phyloP scores from a whole-genome alignment of 345 rosid genomes.

The Eucalyptus virginea region DNA sequence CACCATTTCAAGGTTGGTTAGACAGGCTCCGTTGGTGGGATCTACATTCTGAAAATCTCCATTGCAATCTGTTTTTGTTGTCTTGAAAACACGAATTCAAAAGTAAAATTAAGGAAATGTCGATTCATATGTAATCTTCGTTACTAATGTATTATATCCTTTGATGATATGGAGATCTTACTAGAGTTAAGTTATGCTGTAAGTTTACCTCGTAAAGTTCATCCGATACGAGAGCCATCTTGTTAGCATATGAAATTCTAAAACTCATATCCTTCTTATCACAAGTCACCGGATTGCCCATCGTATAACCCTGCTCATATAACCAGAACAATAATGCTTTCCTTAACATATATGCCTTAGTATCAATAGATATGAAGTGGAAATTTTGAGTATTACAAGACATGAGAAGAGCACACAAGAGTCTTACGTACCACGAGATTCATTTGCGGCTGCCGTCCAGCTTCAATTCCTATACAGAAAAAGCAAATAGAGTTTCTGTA shows the following conservation, averaged over 20 bases:
- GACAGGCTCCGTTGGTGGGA: neutral
- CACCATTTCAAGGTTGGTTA: neutral
- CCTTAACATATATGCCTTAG: neutral
- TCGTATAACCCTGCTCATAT: slow-evolving; percentile 25
- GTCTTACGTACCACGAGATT: neutral
- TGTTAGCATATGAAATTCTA: slow-evolving; percentile 18
- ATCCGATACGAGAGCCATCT: slow-evolving; percentile 43
- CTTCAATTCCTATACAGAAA: neutral
- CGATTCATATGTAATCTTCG: neutral
- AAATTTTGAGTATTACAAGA: neutral
- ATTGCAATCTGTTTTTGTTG: neutral
- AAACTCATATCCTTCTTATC: slow-evolving; percentile 4
- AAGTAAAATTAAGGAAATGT: neutral
- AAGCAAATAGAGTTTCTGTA: neutral
- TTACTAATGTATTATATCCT: no score
- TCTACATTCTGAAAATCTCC: slow-evolving; percentile 2
- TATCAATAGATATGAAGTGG: neutral
- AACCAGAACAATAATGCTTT: neutral
- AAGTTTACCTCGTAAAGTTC: slow-evolving; percentile 34
- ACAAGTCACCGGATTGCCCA: slow-evolving; percentile 31
- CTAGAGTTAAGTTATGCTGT: neutral
- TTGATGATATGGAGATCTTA: neutral
- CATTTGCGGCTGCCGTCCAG: neutral
- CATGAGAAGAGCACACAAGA: neutral
- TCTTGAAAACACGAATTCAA: neutral